Percentiles rank a stretch among this genome's conserved stretches.
Conservation (phyloP, 2,329 filamentous ascomycete species). For the Ceratocystis eucalypticola region DNA sequence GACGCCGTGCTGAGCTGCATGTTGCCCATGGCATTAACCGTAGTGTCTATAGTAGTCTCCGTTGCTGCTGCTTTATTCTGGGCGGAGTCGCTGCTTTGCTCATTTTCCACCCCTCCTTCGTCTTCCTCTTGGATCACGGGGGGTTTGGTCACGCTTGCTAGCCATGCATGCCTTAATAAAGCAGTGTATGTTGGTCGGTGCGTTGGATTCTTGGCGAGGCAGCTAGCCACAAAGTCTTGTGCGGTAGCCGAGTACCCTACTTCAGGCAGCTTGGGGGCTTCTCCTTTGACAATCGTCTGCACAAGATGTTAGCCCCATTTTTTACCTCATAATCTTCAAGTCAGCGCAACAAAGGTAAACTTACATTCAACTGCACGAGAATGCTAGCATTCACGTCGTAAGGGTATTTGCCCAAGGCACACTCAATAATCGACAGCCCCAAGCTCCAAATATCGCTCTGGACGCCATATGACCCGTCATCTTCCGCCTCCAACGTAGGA, state of each 20-base stretch:
- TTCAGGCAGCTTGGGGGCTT: constrained; percentile 75
- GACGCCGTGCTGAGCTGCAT: neutral
- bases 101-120: constrained; percentile 40
- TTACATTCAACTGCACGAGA: constrained; percentile 89
- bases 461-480: constrained; percentile 81
- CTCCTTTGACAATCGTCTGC: constrained; percentile 93
- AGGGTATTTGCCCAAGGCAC: constrained; percentile 83
- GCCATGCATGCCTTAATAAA: constrained; percentile 81
- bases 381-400: constrained; percentile 98
- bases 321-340: neutral
- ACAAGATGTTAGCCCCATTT: constrained; percentile 16
- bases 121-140: constrained; percentile 59
- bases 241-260: constrained; percentile 67
- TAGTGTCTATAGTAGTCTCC: neutral
- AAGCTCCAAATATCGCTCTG: constrained; percentile 98
- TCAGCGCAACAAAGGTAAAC: constrained; percentile 29
- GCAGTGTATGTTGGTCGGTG: constrained; percentile 88
- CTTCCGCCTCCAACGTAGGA: constrained; percentile 43
- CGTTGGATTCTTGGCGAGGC: constrained; percentile 83
- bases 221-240: constrained; percentile 74
- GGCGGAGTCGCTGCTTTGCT: neutral
- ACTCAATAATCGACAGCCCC: constrained; percentile 89
- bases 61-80: neutral
- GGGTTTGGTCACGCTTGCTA: constrained; percentile 61
- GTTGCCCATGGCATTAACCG: neutral